Evolutionary conservation across 129 eudicot genomes (phyloP).

Genomic region (Chrysanthemum makinoi): DNA sequence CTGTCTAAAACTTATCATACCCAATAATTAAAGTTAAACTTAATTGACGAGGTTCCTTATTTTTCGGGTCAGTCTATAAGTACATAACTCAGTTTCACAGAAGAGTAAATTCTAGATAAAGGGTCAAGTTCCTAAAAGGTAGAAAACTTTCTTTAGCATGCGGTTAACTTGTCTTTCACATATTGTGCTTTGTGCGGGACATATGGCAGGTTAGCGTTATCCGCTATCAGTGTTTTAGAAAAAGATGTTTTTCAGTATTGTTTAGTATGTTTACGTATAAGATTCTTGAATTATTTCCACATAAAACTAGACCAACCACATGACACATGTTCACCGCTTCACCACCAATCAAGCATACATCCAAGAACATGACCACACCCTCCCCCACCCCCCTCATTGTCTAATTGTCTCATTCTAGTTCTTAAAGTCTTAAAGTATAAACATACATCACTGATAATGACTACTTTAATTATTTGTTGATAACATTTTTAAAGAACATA

Average conservation of each 20-base stretch:
- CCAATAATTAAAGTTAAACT: too few relatives aligned
- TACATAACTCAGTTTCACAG: too few relatives aligned
- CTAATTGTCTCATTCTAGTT: slow-evolving; percentile 21
- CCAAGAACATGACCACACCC: slow-evolving; percentile 7
- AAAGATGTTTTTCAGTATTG: neutral
- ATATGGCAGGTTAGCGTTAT: too few relatives aligned
- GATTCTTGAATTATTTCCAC: slow-evolving; percentile 29
- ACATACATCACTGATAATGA: slow-evolving; percentile 16
- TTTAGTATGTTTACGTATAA: neutral
- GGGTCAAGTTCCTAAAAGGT: too few relatives aligned
- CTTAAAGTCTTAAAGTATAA: slow-evolving; percentile 7
- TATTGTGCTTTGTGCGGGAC: too few relatives aligned
- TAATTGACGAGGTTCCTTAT: too few relatives aligned
- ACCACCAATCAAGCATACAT: neutral
- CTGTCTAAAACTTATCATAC: too few relatives aligned
- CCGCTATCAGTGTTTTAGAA: neutral
- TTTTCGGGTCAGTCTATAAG: too few relatives aligned
- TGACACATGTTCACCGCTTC: slow-evolving; percentile 26
- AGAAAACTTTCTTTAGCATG: too few relatives aligned
- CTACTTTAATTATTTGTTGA: neutral
- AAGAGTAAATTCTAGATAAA: too few relatives aligned
- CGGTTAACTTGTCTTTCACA: too few relatives aligned
- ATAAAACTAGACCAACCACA: slow-evolving; percentile 26
- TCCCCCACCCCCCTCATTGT: slow-evolving; percentile 13
- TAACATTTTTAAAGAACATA: neutral